A percentile compares a stretch with the other conserved stretches of the same genome.
Evolutionary conservation across 2,329 filamentous ascomycete genomes (phyloP).

Genomic region (Magnaporthales sp.): DNA sequence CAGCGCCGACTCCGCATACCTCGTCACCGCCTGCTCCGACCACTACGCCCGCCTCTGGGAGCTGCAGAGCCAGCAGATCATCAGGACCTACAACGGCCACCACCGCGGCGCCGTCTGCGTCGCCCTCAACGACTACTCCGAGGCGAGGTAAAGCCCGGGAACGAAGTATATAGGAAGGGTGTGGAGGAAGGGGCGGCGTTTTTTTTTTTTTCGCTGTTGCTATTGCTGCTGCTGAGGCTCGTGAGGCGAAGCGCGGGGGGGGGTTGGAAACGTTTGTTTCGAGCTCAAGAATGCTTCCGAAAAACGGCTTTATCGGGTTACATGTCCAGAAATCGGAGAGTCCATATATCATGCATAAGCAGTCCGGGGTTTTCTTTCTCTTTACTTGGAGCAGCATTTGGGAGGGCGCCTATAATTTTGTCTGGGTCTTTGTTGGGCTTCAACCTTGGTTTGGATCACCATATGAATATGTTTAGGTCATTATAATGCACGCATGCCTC

Average conservation of each 20-base stretch:
- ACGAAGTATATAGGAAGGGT: background rate
- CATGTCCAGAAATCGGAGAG: background rate
- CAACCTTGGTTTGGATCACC: background rate
- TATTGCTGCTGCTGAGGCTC: background rate
- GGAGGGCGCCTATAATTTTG: background rate
- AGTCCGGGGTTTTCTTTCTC: background rate
- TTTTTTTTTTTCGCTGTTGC: background rate
- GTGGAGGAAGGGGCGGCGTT: background rate
- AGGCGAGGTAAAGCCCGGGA: constrained; percentile 31
- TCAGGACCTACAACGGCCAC: constrained; percentile 91
- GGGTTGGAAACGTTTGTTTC: background rate
- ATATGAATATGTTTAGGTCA: background rate
- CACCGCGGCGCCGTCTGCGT: constrained; percentile 89
- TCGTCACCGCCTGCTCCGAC: constrained; percentile 88
- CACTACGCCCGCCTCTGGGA: constrained; percentile 93
- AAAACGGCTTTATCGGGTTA: background rate
- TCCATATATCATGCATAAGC: background rate
- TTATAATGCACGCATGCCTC: background rate
- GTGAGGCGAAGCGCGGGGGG: background rate
- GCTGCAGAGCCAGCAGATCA: constrained; percentile 75
- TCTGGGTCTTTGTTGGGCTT: background rate
- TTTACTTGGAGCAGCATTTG: background rate
- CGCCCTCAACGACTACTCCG: constrained; percentile 78
- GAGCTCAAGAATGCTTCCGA: background rate
- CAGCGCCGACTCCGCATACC: constrained; percentile 83